These are phyloP conservation scores for Calonectria fujianensis DNA, from an alignment of 2,329 filamentous ascomycete genomes.

Conservation along the genomic window DNA sequence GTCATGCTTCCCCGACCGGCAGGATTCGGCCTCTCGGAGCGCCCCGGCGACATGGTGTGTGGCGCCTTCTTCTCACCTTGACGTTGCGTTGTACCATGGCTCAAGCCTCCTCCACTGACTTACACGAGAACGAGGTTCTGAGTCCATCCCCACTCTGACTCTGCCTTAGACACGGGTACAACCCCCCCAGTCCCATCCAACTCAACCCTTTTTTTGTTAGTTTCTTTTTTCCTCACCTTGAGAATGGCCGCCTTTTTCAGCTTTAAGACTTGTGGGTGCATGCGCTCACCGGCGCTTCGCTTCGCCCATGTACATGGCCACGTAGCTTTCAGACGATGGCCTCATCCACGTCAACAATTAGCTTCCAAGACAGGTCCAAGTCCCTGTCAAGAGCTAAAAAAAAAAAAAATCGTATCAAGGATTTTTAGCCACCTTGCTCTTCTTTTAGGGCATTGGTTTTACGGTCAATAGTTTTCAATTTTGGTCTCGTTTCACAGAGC, in stretches of 20 bases:
- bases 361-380: slow-evolving; percentile 18
- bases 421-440: slow-evolving; percentile 24
- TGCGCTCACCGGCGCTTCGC: slow-evolving; percentile 23
- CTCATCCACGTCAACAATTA: slow-evolving; percentile 32
- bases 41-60: slow-evolving; percentile 32
- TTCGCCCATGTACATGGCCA: slow-evolving; percentile 37
- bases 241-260: slow-evolving; percentile 2
- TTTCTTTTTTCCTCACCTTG: slow-evolving; percentile 25
- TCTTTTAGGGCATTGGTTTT: slow-evolving; percentile 33
- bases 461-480: slow-evolving; percentile 20
- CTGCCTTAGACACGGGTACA: slow-evolving; percentile 35
- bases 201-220: slow-evolving; percentile 25
- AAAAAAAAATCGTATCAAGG: slow-evolving; percentile 22
- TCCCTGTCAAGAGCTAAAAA: slow-evolving; percentile 4
- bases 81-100: slow-evolving; percentile 25
- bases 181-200: slow-evolving; percentile 18
- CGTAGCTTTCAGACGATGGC: slow-evolving; percentile 30
- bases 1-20: slow-evolving; percentile 15
- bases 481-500: slow-evolving; percentile 44
- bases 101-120: slow-evolving; percentile 33
- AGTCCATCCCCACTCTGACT: slow-evolving; percentile 29
- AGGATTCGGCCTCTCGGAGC: slow-evolving; percentile 35
- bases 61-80: slow-evolving; percentile 15
- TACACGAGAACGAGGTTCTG: slow-evolving; percentile 32
- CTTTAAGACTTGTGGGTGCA: slow-evolving; percentile 33